Evolutionary conservation across 163 green algal genomes (phyloP).

Genomic region (Chloroidium sp.): DNA sequence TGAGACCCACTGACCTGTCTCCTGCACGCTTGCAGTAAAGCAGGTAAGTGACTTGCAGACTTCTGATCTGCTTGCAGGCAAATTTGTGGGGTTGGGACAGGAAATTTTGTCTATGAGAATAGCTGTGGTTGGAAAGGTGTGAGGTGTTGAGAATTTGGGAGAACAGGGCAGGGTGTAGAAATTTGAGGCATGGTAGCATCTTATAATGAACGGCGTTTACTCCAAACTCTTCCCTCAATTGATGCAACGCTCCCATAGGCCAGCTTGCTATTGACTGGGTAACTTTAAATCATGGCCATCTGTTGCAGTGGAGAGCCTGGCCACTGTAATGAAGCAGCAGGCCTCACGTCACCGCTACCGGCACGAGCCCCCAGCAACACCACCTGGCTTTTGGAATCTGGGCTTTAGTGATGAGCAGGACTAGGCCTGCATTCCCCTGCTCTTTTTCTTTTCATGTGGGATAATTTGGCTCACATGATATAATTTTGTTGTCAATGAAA

Average conservation of each 20-base stretch:
- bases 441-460: background rate
- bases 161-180: no score
- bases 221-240: no score
- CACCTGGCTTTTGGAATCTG: constrained; percentile 44
- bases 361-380: constrained; percentile 39
- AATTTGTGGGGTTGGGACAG: background rate
- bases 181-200: no score
- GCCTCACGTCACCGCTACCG: constrained; percentile 42
- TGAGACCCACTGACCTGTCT: background rate
- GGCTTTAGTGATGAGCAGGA: constrained; percentile 14
- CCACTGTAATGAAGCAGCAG: constrained; percentile 28
- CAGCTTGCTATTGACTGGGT: no score
- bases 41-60: background rate
- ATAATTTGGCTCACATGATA: background rate
- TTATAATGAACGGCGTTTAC: no score
- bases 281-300: background rate
- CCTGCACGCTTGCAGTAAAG: background rate
- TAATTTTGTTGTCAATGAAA: background rate
- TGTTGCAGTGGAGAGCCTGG: background rate
- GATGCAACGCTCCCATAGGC: no score
- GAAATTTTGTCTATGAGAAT: background rate
- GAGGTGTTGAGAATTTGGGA: no score
- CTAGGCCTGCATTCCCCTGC: background rate
- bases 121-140: no score
- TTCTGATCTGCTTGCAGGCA: background rate